Evolutionary conservation across 371 early-diverging fungal species (phyloP).

Genomic region (Lichtheimia corymbifera): DNA sequence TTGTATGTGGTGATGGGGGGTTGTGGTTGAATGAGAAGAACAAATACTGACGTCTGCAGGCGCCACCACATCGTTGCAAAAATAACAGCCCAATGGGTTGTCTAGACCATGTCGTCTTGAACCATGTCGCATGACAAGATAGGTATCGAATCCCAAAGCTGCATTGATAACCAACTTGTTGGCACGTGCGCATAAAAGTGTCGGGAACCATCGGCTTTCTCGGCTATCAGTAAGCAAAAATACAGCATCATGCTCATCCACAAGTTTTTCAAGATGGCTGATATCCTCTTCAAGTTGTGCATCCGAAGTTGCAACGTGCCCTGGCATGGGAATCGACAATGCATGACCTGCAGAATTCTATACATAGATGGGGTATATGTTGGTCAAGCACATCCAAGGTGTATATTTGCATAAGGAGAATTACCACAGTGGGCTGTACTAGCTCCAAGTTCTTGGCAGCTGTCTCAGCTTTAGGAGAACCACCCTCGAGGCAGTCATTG

Average conservation of each 20-base stretch:
- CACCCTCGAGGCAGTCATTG: slow-evolving; percentile 82
- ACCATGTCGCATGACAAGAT: slow-evolving; percentile 96
- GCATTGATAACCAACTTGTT: slow-evolving; percentile 85
- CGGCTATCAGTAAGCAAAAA: slow-evolving; percentile 93
- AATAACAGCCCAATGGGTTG: slow-evolving; percentile 86
- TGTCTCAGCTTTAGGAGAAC: slow-evolving; percentile 80
- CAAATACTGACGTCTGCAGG: slow-evolving; percentile 77
- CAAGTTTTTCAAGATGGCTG: slow-evolving; percentile 55
- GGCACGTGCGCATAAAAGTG: slow-evolving; percentile 71
- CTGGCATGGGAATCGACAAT: slow-evolving; percentile 94
- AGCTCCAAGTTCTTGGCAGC: slow-evolving; percentile 76
- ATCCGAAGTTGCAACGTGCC: slow-evolving; percentile 66
- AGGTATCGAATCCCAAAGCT: slow-evolving; percentile 95
- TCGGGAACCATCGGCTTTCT: slow-evolving; percentile 95
- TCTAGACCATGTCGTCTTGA: slow-evolving; percentile 27
- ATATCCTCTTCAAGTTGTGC: slow-evolving; percentile 54
- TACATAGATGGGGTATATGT: neutral
- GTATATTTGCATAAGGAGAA: slow-evolving; percentile 13
- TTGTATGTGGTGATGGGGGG: neutral
- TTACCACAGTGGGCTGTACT: slow-evolving; percentile 83
- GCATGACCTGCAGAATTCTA: slow-evolving; percentile 70
- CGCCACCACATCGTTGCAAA: slow-evolving; percentile 95
- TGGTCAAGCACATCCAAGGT: neutral
- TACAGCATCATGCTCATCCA: slow-evolving; percentile 79
- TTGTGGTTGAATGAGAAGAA: neutral